Percentiles rank a stretch among this genome's conserved stretches.
These are phyloP conservation scores for Cyclotella kingstonii DNA, from an alignment of 108 stramenopile species.

Conservation along the genomic window DNA sequence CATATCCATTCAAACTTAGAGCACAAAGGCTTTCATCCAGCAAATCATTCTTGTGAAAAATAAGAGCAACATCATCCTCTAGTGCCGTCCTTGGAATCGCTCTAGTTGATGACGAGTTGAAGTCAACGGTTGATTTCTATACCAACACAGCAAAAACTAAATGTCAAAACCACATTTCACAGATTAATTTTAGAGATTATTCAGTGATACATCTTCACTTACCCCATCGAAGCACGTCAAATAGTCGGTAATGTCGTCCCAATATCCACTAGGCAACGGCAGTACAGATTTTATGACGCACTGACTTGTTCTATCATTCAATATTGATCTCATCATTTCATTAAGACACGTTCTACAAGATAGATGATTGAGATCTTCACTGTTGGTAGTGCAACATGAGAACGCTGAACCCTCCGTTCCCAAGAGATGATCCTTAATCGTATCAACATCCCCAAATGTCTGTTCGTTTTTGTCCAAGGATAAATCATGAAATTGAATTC, in stretches of 20 bases:
- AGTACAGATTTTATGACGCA: constrained; percentile 29
- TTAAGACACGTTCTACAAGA: constrained; percentile 58
- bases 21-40: constrained; percentile 35
- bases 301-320: constrained; percentile 8
- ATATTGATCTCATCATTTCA: constrained; percentile 19
- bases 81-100: constrained; percentile 39
- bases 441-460: background rate
- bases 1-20: constrained; percentile 57
- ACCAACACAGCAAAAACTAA: background rate
- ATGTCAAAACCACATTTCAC: background rate
- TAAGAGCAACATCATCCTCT: constrained; percentile 63
- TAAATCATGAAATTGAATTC: constrained; percentile 14
- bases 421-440: constrained; percentile 13
- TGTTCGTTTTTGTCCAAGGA: background rate
- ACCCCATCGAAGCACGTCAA: constrained; percentile 66
- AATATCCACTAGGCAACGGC: constrained; percentile 67
- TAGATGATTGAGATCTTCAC: constrained; percentile 32
- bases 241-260: constrained; percentile 86
- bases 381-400: constrained; percentile 6
- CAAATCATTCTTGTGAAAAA: constrained; percentile 53
- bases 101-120: constrained; percentile 36
- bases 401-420: constrained; percentile 20
- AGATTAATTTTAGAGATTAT: too few relatives aligned
- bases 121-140: constrained; percentile 31
- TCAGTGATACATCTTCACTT: too few relatives aligned